Conservation (phyloP, 176 grass and related monocot genomes). For the Ampelocalamus luodianensis region DNA sequence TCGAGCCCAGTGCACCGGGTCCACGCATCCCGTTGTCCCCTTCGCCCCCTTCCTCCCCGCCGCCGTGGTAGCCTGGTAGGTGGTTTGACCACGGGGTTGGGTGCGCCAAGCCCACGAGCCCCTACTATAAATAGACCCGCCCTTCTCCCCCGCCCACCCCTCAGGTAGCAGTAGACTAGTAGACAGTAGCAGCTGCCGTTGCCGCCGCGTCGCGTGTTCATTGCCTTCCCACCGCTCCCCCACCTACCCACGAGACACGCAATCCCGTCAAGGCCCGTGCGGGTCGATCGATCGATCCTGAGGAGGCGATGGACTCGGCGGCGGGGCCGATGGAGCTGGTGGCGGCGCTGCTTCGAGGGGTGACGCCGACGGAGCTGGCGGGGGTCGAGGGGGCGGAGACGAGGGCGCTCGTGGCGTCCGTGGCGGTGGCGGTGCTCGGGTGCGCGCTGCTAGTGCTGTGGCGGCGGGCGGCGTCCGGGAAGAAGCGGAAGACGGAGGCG, state of each 20-base stretch:
- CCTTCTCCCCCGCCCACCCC: neutral
- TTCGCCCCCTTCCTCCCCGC: neutral
- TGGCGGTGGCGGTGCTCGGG: slow-evolving; percentile 64
- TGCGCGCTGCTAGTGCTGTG: slow-evolving; percentile 72
- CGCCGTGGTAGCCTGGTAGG: slow-evolving; percentile 49
- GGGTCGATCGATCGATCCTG: neutral
- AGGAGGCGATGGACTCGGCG: slow-evolving; percentile 31
- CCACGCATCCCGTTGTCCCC: neutral
- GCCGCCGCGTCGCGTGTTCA: slow-evolving; percentile 16
- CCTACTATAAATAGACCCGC: slow-evolving; percentile 50
- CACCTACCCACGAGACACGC: slow-evolving; percentile 16
- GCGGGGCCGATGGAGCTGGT: slow-evolving; percentile 58
- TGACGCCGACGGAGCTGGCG: slow-evolving; percentile 52
- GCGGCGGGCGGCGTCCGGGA: slow-evolving; percentile 45
- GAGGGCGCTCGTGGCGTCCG: slow-evolving; percentile 52
- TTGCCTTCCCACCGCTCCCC: neutral
- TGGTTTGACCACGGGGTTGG: slow-evolving; percentile 54
- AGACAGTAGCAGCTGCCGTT: neutral
- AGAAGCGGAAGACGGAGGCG: slow-evolving; percentile 52
- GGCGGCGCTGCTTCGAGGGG: slow-evolving; percentile 50
- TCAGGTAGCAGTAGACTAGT: neutral
- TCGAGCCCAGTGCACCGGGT: neutral
- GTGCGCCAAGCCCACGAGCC: slow-evolving; percentile 36
- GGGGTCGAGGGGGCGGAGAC: slow-evolving; percentile 12
- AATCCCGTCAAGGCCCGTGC: neutral